Evolutionary conservation across 257 asterid species (phyloP).

Genomic region (Leptodermis oblonga): DNA sequence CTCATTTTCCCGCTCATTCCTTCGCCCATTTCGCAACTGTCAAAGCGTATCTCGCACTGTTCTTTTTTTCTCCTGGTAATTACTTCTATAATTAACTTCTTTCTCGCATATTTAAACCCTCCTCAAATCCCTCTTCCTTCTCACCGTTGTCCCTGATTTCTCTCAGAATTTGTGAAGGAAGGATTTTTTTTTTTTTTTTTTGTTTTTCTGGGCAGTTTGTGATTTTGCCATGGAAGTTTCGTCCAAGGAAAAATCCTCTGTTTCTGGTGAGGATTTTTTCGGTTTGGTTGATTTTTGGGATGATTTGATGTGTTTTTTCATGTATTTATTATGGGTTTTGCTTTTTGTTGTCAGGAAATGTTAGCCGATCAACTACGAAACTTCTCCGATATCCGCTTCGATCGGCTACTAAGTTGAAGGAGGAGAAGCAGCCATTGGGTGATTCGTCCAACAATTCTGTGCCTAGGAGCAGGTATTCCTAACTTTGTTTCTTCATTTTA

Average conservation of each 20-base stretch:
- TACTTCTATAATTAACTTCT: too few species aligned
- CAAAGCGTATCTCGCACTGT: not conserved
- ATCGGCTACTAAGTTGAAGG: conserved; percentile 54
- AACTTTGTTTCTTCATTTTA: not conserved
- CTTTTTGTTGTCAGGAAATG: conserved; percentile 15
- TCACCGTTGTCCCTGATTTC: not conserved
- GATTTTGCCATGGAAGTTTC: conserved; percentile 44
- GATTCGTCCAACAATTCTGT: conserved; percentile 58
- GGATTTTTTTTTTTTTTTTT: not conserved
- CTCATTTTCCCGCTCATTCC: conserved; percentile 11
- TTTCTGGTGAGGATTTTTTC: conserved; percentile 36
- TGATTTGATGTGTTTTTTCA: conserved; percentile 4
- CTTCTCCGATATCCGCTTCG: conserved; percentile 92
- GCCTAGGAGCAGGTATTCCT: conserved; percentile 31
- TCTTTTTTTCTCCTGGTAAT: too few species aligned
- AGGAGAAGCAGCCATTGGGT: conserved; percentile 56
- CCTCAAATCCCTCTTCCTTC: too few species aligned
- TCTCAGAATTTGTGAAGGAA: not conserved
- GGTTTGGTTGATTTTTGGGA: not conserved
- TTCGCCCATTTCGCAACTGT: conserved; percentile 13
- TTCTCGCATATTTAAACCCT: not conserved
- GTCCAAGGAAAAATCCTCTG: conserved; percentile 54
- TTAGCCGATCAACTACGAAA: conserved; percentile 49
- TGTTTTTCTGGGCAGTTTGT: not conserved
- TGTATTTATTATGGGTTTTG: not conserved